A percentile compares a stretch with the other conserved stretches of the same genome.
Evolutionary conservation across 2,329 filamentous ascomycete species (phyloP).

Genomic region (Ophiocordyceps sinensis): DNA sequence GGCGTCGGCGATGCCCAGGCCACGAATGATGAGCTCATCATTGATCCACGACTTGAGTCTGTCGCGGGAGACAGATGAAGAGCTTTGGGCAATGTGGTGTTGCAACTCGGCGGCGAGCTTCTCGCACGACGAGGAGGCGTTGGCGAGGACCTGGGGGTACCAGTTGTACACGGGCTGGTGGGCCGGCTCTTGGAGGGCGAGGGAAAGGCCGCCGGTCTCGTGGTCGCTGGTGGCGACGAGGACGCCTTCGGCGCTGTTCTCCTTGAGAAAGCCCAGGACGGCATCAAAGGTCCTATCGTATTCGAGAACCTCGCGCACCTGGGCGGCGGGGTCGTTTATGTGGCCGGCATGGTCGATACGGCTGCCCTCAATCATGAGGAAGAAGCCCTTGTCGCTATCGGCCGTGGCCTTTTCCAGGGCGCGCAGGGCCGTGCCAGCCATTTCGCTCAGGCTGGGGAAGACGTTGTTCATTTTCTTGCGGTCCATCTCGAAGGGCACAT

Average conservation of each 20-base stretch:
- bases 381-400: conserved; percentile 83
- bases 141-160: conserved; percentile 67
- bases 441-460: conserved; percentile 84
- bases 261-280: conserved; percentile 72
- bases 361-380: conserved; percentile 96
- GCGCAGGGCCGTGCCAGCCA: conserved; percentile 69
- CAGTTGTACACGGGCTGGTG: conserved; percentile 51
- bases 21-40: conserved; percentile 48
- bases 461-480: conserved; percentile 61
- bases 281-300: conserved; percentile 78
- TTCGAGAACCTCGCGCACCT: conserved; percentile 85
- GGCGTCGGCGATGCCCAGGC: conserved; percentile 65
- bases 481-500: conserved; percentile 92
- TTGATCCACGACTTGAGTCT: conserved; percentile 51
- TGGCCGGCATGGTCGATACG: conserved; percentile 93
- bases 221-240: conserved; percentile 89
- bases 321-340: conserved; percentile 68
- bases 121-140: conserved; percentile 64
- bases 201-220: conserved; percentile 80
- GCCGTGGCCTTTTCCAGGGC: conserved; percentile 69
- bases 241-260: conserved; percentile 58
- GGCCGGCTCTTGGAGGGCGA: conserved; percentile 51
- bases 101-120: conserved; percentile 50
- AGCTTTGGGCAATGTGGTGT: conserved; percentile 34
- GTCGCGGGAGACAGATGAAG: conserved; percentile 16